Evolutionary conservation across 2,329 filamentous ascomycete genomes (phyloP).

Genomic region (Ilyonectria robusta): DNA sequence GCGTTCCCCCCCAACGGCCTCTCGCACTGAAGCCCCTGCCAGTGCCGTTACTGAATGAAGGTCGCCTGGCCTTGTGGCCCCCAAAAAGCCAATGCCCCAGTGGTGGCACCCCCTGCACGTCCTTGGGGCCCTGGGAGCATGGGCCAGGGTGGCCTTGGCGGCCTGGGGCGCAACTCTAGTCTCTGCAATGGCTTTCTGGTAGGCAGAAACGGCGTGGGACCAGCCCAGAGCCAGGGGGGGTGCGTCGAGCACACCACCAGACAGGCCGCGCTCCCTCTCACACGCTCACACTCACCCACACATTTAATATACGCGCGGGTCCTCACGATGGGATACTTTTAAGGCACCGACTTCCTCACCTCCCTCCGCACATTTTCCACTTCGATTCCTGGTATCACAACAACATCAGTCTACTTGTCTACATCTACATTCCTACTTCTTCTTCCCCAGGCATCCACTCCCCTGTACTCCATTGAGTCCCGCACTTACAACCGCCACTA

Average conservation of each 20-base stretch:
- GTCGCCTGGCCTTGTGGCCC: background rate
- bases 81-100: background rate
- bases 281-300: slow-evolving; percentile 17
- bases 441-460: slow-evolving; percentile 42
- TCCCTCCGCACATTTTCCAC: slow-evolving; percentile 38
- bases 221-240: slow-evolving; percentile 9
- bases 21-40: background rate
- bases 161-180: slow-evolving; percentile 11
- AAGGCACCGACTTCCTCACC: slow-evolving; percentile 40
- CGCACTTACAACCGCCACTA: slow-evolving; percentile 31
- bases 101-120: background rate
- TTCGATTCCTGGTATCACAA: slow-evolving; percentile 27
- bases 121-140: background rate
- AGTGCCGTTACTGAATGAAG: slow-evolving; percentile 19
- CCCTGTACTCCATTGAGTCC: slow-evolving; percentile 21
- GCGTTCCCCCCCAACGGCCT: background rate
- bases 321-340: slow-evolving; percentile 26
- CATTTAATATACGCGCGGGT: slow-evolving; percentile 39
- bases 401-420: slow-evolving; percentile 13
- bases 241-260: slow-evolving; percentile 13
- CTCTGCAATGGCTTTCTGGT: slow-evolving; percentile 31
- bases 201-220: slow-evolving; percentile 46
- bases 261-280: slow-evolving; percentile 11
- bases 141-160: slow-evolving; percentile 22
- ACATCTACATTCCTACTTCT: slow-evolving; percentile 8